Evolutionary conservation across 2,329 filamentous ascomycete genomes (phyloP).

Genomic region (Fusarium redolens): DNA sequence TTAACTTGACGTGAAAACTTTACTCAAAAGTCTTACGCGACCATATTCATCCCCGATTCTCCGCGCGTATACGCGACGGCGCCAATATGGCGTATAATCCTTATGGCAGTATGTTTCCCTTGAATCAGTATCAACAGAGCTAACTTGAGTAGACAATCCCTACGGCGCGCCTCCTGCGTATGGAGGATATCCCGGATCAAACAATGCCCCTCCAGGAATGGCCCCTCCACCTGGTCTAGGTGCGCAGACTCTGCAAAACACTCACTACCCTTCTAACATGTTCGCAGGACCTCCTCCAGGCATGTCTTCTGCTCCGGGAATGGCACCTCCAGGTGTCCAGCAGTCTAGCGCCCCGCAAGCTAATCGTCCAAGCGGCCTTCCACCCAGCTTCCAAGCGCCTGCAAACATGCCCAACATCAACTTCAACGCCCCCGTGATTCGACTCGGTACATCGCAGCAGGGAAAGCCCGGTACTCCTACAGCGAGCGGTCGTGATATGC

Average conservation of each 20-base stretch:
- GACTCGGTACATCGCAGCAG: slow-evolving; percentile 81
- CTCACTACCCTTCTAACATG: slow-evolving; percentile 28
- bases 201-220: slow-evolving; percentile 71
- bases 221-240: slow-evolving; percentile 85
- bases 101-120: slow-evolving; percentile 62
- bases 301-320: slow-evolving; percentile 83
- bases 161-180: slow-evolving; percentile 83
- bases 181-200: slow-evolving; percentile 73
- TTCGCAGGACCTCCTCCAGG: slow-evolving; percentile 77
- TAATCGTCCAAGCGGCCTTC: slow-evolving; percentile 83
- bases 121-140: background rate
- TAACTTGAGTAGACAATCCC: slow-evolving; percentile 55
- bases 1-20: background rate
- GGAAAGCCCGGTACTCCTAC: slow-evolving; percentile 66
- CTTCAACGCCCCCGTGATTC: slow-evolving; percentile 96
- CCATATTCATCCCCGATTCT: background rate
- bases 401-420: slow-evolving; percentile 97
- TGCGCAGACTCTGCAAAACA: slow-evolving; percentile 56
- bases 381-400: slow-evolving; percentile 86
- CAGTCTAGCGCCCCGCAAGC: slow-evolving; percentile 79
- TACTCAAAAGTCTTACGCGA: background rate
- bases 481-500: slow-evolving; percentile 56
- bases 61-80: slow-evolving; percentile 22
- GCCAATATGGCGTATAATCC: slow-evolving; percentile 68
- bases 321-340: slow-evolving; percentile 81